These are phyloP conservation scores for Gossypium longicalyx DNA, from an alignment of 345 rosid species.

Conservation along the genomic window DNA sequence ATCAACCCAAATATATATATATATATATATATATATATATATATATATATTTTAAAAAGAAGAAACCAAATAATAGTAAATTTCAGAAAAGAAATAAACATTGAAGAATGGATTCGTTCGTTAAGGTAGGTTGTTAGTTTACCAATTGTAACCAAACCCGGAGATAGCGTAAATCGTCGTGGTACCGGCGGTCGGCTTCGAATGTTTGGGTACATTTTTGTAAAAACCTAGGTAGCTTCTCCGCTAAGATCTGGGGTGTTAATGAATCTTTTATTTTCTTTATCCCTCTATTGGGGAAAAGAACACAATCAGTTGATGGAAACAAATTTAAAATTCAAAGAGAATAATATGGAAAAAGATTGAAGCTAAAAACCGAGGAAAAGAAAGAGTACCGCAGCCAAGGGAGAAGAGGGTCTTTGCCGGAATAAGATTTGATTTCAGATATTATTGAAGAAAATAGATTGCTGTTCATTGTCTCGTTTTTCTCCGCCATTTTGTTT, in stretches of 20 bases:
- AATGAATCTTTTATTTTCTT: conserved; percentile 66
- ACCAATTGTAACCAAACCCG: conserved; percentile 96
- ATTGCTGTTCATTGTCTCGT: conserved; percentile 25
- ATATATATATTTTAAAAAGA: too few relatives aligned
- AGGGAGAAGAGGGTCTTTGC: conserved; percentile 80
- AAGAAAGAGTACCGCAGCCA: conserved; percentile 67
- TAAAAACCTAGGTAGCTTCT: conserved; percentile 84
- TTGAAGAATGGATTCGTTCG: not conserved
- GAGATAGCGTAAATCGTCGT: conserved; percentile 73
- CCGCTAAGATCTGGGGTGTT: conserved; percentile 43
- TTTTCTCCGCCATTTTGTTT: not conserved
- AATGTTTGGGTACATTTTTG: conserved; percentile 76
- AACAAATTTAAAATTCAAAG: not conserved
- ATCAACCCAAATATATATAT: not conserved
- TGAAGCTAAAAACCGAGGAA: not conserved
- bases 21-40: too few relatives aligned
- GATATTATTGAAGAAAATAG: conserved; percentile 65
- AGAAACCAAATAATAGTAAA: conserved; percentile 2
- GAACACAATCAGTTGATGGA: not conserved
- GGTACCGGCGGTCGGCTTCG: conserved; percentile 68
- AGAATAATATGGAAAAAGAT: not conserved
- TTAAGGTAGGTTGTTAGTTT: conserved; percentile 19
- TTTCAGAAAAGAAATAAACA: not conserved
- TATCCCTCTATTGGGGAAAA: conserved; percentile 47
- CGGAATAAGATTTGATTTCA: conserved; percentile 75